Percentiles rank a stretch among this genome's conserved stretches.
Conservation (phyloP, 805 yeast genomes). For the Ogataea nonfermentans region DNA sequence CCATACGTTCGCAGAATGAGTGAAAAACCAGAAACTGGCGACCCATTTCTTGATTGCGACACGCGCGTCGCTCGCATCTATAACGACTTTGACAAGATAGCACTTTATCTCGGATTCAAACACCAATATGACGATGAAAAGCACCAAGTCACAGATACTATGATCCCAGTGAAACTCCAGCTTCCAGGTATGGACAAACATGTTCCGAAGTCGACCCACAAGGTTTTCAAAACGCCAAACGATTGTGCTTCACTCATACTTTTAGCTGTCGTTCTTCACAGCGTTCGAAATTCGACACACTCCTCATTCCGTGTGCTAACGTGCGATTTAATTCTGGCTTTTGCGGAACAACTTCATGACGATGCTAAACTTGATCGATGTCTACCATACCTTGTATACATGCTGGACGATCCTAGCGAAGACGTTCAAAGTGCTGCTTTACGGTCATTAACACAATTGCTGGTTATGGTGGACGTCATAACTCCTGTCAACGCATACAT, state of each 20-base stretch:
- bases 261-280: constrained; percentile 55
- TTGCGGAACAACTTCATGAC: constrained; percentile 75
- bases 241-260: constrained; percentile 56
- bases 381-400: constrained; percentile 72
- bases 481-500: constrained; percentile 74
- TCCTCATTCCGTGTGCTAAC: constrained; percentile 64
- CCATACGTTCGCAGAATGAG: constrained; percentile 51
- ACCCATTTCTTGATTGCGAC: constrained; percentile 45
- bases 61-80: constrained; percentile 59
- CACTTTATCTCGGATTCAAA: constrained; percentile 39
- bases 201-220: constrained; percentile 38
- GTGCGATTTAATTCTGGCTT: constrained; percentile 69
- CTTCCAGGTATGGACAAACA: constrained; percentile 54
- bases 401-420: constrained; percentile 65
- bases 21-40: constrained; percentile 14
- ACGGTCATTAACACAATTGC: constrained; percentile 61
- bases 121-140: constrained; percentile 22
- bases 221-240: constrained; percentile 25
- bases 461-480: constrained; percentile 59
- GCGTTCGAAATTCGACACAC: constrained; percentile 57
- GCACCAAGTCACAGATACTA: constrained; percentile 7
- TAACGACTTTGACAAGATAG: constrained; percentile 52
- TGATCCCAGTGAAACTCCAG: constrained; percentile 43
- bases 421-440: constrained; percentile 69
- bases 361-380: constrained; percentile 84